Evolutionary conservation across 2,329 filamentous ascomycete genomes (phyloP).

Genomic region (Fusarium buharicum): DNA sequence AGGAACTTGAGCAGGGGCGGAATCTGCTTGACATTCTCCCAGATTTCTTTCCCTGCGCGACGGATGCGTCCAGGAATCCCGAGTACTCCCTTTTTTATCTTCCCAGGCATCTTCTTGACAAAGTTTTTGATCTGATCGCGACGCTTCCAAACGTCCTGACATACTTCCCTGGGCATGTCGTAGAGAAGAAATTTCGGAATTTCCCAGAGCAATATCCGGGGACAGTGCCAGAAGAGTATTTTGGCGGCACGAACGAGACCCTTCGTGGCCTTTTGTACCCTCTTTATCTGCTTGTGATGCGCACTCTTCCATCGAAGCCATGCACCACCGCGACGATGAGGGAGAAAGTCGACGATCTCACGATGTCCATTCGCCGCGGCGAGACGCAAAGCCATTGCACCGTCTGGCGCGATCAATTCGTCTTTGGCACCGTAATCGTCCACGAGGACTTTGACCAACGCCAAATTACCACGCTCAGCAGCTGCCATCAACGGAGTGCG

Average conservation of each 20-base stretch:
- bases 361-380: constrained; percentile 55
- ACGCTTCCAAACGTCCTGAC: constrained; percentile 38
- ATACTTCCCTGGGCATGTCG: constrained; percentile 39
- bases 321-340: constrained; percentile 52
- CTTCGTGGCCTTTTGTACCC: constrained; percentile 36
- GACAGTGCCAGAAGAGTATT: constrained; percentile 42
- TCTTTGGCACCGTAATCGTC: constrained; percentile 57
- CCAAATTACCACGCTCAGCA: constrained; percentile 53
- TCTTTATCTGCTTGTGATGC: constrained; percentile 46
- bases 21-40: constrained; percentile 39
- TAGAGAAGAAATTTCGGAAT: constrained; percentile 48
- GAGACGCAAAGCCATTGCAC: constrained; percentile 57
- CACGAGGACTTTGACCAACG: constrained; percentile 55
- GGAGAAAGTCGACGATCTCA: constrained; percentile 58
- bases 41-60: constrained; percentile 15
- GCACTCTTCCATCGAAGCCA: constrained; percentile 52
- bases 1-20: constrained; percentile 21
- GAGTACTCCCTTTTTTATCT: constrained; percentile 36
- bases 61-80: constrained; percentile 27
- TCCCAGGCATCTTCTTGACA: constrained; percentile 42
- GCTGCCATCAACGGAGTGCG: constrained; percentile 60
- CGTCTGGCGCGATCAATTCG: constrained; percentile 56
- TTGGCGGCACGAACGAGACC: constrained; percentile 41
- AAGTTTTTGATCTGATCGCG: constrained; percentile 46
- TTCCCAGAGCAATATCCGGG: constrained; percentile 37